Percentiles rank a stretch among this genome's conserved stretches.
Evolutionary conservation across 78 protist species (phyloP).

Genomic region (Pelomyxa schiedti): DNA sequence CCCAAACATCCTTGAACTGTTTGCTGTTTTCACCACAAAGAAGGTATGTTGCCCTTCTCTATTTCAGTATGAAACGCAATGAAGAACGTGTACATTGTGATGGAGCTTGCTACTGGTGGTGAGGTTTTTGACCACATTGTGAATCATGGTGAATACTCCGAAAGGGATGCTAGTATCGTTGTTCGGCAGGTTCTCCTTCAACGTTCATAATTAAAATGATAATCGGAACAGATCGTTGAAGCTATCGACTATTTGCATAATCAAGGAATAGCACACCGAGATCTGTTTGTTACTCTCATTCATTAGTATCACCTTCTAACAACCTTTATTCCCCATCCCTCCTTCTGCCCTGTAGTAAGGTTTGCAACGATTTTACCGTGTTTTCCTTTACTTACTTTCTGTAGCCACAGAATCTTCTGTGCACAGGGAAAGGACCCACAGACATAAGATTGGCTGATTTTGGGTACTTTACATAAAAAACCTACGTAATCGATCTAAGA

Average conservation of each 20-base stretch:
- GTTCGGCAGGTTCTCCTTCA: background rate
- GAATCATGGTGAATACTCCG: background rate
- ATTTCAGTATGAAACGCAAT: conserved; percentile 7
- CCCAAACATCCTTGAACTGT: conserved; percentile 31
- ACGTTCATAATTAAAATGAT: conserved; percentile 18
- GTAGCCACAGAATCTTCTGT: conserved; percentile 2
- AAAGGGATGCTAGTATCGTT: conserved; percentile 28
- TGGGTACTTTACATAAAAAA: too few relatives aligned
- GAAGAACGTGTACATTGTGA: background rate
- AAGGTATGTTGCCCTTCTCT: conserved; percentile 4
- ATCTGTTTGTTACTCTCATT: too few relatives aligned
- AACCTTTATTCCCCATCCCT: too few relatives aligned
- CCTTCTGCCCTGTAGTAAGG: too few relatives aligned
- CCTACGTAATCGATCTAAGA: too few relatives aligned
- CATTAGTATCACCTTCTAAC: too few relatives aligned
- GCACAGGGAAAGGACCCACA: background rate
- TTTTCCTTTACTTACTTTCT: too few relatives aligned
- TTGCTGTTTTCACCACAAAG: conserved; percentile 35
- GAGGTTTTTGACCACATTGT: background rate
- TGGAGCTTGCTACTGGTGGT: background rate
- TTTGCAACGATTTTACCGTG: too few relatives aligned
- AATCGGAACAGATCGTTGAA: conserved; percentile 35
- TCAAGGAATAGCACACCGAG: conserved; percentile 47
- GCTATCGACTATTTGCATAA: conserved; percentile 48
- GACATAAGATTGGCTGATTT: background rate